A percentile compares a stretch with the other conserved stretches of the same genome.
phyloP scores from a whole-genome alignment of 306 rosid genomes.

The Mucuna pruriens region DNA sequence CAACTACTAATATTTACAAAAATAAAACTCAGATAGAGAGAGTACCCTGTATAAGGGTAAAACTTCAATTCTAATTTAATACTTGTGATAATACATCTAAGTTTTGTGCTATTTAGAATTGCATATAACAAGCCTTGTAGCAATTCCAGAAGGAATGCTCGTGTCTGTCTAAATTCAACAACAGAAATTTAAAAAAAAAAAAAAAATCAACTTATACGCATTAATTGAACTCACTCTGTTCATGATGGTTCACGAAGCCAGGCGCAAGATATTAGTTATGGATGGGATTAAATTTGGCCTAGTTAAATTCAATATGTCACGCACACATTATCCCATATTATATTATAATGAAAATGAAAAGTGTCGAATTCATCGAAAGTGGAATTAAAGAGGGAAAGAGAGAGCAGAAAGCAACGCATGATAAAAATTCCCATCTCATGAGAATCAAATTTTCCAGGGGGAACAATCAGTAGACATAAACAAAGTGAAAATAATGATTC shows the following conservation, averaged over 20 bases:
- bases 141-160: neutral
- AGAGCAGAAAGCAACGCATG: conserved; percentile 21
- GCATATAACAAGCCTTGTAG: neutral
- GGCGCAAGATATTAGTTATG: neutral
- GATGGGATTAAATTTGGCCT: neutral
- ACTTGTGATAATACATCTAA: too few relatives aligned
- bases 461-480: conserved; percentile 29
- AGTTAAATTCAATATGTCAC: neutral
- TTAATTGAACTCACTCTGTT: neutral
- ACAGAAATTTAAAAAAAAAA: neutral
- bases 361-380: neutral
- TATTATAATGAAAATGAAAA: neutral
- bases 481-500: conserved; percentile 8
- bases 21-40: too few relatives aligned
- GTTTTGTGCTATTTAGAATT: neutral
- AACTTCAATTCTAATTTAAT: too few relatives aligned
- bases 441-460: conserved; percentile 24
- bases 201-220: neutral
- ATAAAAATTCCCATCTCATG: neutral
- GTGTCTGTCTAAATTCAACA: neutral
- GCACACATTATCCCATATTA: neutral
- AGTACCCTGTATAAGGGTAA: too few relatives aligned
- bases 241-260: neutral
- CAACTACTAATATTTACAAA: neutral
- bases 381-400: neutral